These are phyloP conservation scores for Paramecium biaurelia DNA, from an alignment of 73 alveolate species.

Conservation along the genomic window DNA sequence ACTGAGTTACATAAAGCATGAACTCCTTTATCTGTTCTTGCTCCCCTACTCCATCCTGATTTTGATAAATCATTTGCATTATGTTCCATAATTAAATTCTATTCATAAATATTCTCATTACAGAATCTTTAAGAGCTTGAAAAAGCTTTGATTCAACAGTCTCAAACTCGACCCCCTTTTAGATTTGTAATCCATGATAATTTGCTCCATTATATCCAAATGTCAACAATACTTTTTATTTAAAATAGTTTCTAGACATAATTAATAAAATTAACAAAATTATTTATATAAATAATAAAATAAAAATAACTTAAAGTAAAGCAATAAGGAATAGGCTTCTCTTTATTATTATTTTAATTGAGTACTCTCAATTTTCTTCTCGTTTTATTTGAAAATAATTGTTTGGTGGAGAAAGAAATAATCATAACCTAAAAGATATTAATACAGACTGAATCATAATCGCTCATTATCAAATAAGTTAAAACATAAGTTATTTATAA, in stretches of 20 bases:
- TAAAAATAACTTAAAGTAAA: neutral
- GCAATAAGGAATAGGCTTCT: too few relatives aligned
- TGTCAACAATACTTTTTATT: slow-evolving; percentile 44
- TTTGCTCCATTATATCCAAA: slow-evolving; percentile 64
- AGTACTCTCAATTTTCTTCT: neutral
- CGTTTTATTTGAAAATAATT: too few relatives aligned
- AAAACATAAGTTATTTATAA: neutral
- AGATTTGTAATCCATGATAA: slow-evolving; percentile 55
- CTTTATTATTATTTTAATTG: neutral
- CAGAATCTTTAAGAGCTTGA: slow-evolving; percentile 52
- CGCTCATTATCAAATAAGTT: neutral
- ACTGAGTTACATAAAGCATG: slow-evolving; percentile 82
- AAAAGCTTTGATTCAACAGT: slow-evolving; percentile 56
- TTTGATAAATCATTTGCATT: slow-evolving; percentile 75
- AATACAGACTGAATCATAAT: neutral
- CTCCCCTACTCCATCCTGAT: slow-evolving; percentile 87
- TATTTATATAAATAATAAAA: neutral
- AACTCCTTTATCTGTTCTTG: slow-evolving; percentile 91
- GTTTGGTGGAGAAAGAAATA: neutral
- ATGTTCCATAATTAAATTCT: slow-evolving; percentile 69
- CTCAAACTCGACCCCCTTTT: slow-evolving; percentile 19
- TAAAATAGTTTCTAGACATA: slow-evolving; percentile 58
- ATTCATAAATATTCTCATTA: neutral
- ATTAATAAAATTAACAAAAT: neutral
- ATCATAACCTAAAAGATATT: neutral